Conservation (phyloP, 345 rosid genomes). For the Psidium guajava region DNA sequence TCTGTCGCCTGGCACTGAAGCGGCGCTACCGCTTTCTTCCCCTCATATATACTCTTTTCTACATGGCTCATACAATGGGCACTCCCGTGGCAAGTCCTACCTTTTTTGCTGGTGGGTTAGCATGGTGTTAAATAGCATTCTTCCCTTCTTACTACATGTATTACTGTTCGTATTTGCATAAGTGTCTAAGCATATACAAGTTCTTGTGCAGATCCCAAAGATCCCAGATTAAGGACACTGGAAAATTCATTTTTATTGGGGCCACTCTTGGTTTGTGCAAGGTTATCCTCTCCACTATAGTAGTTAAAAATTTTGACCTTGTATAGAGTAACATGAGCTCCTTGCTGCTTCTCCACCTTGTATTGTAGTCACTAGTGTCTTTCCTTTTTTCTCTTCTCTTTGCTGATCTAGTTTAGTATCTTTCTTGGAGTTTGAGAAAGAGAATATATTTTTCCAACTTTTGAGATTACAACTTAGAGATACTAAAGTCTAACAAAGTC, state of each 20-base stretch:
- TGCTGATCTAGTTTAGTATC: not conserved
- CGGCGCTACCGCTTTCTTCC: constrained; percentile 84
- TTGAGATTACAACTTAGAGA: too few species aligned
- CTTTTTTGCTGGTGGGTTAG: constrained; percentile 64
- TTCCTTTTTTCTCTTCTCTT: not conserved
- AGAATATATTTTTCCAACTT: too few species aligned
- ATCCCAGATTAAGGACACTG: constrained; percentile 48
- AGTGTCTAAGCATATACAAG: not conserved
- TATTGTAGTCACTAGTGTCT: not conserved
- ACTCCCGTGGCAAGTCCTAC: constrained; percentile 71
- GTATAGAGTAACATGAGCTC: not conserved
- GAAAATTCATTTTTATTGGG: constrained; percentile 87
- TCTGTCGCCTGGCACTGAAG: constrained; percentile 77
- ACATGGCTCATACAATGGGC: constrained; percentile 71
- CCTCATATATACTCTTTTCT: constrained; percentile 76
- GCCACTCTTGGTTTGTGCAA: constrained; percentile 53
- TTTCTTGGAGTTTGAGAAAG: too few species aligned
- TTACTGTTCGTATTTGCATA: not conserved
- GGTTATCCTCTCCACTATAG: constrained; percentile 28
- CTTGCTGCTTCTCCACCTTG: not conserved
- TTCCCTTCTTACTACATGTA: not conserved
- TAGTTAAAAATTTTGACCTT: not conserved
- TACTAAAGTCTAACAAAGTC: not conserved
- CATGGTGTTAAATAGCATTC: not conserved
- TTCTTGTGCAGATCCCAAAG: constrained; percentile 57